Conservation (phyloP, 2,329 filamentous ascomycete species). For the Colletotrichum sp. region DNA sequence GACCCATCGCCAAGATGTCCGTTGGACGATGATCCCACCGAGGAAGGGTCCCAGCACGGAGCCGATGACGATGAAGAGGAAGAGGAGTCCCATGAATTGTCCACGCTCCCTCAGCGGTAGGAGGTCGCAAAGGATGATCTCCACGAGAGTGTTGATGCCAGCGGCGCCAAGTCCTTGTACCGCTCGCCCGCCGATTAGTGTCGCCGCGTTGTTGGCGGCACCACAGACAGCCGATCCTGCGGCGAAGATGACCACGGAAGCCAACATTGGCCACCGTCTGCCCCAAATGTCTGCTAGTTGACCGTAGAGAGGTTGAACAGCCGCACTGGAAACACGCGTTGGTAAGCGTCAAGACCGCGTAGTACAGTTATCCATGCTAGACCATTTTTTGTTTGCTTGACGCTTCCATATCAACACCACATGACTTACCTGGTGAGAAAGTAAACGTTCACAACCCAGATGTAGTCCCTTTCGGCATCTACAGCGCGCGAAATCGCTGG, state of each 20-base stretch:
- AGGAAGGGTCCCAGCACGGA: slow-evolving; percentile 35
- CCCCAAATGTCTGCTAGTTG: slow-evolving; percentile 30
- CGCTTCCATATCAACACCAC: not conserved
- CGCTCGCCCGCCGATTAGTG: slow-evolving; percentile 46
- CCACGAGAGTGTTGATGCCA: slow-evolving; percentile 24
- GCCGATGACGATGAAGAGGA: slow-evolving; percentile 41
- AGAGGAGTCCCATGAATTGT: slow-evolving; percentile 34
- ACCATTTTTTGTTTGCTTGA: not conserved
- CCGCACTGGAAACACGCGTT: slow-evolving; percentile 19
- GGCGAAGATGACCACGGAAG: slow-evolving; percentile 22
- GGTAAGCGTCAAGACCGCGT: not conserved
- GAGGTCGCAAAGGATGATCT: slow-evolving; percentile 45
- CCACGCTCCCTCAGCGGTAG: slow-evolving; percentile 51
- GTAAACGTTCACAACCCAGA: slow-evolving; percentile 26
- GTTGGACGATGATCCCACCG: slow-evolving; percentile 28
- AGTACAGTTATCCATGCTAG: not conserved
- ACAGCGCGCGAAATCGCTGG: slow-evolving; percentile 28
- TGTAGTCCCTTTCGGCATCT: slow-evolving; percentile 22
- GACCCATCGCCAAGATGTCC: slow-evolving; percentile 44
- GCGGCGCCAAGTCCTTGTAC: slow-evolving; percentile 45
- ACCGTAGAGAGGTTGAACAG: slow-evolving; percentile 27
- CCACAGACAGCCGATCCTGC: slow-evolving; percentile 27
- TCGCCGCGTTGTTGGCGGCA: slow-evolving; percentile 29
- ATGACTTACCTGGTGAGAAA: not conserved
- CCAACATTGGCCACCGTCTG: slow-evolving; percentile 23